Evolutionary conservation across 2,329 filamentous ascomycete genomes (phyloP).

Genomic region (Lecanoromycetidae sp.): DNA sequence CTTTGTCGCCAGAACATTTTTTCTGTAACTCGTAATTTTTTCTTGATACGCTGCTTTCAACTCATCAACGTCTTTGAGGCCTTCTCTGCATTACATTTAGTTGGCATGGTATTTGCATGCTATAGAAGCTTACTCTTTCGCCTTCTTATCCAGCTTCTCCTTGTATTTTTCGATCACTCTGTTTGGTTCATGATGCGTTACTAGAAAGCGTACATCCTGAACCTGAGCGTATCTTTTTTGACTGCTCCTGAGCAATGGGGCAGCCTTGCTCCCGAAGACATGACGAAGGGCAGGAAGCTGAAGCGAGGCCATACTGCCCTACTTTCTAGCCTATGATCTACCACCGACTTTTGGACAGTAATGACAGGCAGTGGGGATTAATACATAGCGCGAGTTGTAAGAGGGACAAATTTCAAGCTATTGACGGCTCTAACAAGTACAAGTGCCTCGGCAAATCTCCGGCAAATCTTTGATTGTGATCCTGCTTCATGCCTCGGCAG

Average conservation of each 20-base stretch:
- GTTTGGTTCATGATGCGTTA: conserved; percentile 58
- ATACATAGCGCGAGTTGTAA: neutral
- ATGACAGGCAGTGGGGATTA: neutral
- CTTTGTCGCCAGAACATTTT: conserved; percentile 48
- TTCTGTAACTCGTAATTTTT: conserved; percentile 62
- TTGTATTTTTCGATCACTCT: conserved; percentile 63
- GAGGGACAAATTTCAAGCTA: neutral
- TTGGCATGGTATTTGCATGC: neutral
- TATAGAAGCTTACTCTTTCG: conserved; percentile 42
- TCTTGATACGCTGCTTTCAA: conserved; percentile 75
- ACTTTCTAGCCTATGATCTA: neutral
- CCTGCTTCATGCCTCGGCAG: conserved; percentile 2
- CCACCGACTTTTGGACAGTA: too few species aligned
- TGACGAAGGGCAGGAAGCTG: conserved; percentile 37
- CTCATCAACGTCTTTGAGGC: conserved; percentile 57
- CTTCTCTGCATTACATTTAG: conserved; percentile 36
- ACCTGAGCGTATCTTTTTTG: conserved; percentile 86
- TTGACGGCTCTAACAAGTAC: too few species aligned
- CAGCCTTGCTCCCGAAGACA: conserved; percentile 25
- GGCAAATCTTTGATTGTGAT: too few species aligned
- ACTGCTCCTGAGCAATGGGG: conserved; percentile 15
- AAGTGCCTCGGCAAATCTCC: too few species aligned
- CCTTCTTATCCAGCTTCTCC: conserved; percentile 73
- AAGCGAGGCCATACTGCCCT: neutral
- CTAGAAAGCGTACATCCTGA: conserved; percentile 80